Evolutionary conservation across 106 monocot species (phyloP).

Genomic region (Acanthochlamys bracteata): DNA sequence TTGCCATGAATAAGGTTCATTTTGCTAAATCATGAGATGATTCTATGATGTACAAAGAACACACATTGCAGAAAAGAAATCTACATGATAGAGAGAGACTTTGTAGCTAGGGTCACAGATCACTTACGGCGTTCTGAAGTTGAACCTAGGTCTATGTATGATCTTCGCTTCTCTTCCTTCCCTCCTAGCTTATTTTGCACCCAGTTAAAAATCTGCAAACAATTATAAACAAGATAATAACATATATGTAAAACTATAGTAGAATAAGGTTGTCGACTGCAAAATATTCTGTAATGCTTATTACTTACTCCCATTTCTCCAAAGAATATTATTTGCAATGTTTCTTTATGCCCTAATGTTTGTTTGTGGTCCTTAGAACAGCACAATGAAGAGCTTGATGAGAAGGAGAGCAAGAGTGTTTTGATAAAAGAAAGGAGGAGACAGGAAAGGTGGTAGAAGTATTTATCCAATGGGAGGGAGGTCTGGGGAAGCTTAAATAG

Average conservation of each 20-base stretch:
- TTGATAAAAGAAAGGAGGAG: no score
- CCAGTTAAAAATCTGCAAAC: conserved; percentile 51
- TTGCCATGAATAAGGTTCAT: no score
- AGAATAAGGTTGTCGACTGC: neutral
- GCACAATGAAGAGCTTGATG: no score
- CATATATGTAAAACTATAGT: neutral
- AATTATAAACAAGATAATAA: neutral
- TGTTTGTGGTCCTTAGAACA: no score
- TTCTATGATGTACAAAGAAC: neutral
- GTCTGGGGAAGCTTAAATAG: no score
- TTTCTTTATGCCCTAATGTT: no score
- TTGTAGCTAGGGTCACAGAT: neutral
- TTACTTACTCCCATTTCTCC: conserved; percentile 2
- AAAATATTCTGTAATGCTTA: neutral
- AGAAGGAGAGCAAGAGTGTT: no score
- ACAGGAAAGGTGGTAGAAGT: no score
- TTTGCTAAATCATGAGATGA: no score
- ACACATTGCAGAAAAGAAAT: neutral
- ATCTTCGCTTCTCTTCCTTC: conserved; percentile 20
- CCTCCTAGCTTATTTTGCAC: conserved; percentile 46
- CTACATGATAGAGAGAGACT: neutral
- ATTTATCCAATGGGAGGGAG: no score
- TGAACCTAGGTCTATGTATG: neutral
- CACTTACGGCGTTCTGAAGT: conserved; percentile 16
- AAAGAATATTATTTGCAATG: no score